Conservation (phyloP, 2,329 filamentous ascomycete genomes). For the Cladorrhinum sp. region DNA sequence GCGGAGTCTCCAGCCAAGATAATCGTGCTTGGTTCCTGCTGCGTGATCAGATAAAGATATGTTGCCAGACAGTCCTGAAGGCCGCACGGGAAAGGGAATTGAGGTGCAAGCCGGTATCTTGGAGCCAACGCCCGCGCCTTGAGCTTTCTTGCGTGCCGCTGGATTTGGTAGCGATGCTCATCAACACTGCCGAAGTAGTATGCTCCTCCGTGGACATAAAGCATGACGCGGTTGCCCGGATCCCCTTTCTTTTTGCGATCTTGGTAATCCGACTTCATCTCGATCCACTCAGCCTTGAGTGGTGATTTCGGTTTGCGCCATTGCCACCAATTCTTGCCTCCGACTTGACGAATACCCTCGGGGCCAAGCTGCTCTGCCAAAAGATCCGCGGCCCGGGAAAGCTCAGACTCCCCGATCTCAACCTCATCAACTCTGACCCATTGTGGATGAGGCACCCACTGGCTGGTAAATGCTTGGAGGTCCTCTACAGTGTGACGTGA, state of each 20-base stretch:
- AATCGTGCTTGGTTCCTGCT: constrained; percentile 77
- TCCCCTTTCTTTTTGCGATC: constrained; percentile 62
- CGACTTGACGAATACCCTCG: constrained; percentile 70
- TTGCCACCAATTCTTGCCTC: constrained; percentile 85
- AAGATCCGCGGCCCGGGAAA: constrained; percentile 63
- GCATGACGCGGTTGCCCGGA: constrained; percentile 71
- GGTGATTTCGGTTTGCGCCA: constrained; percentile 68
- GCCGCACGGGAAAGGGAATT: constrained; percentile 94
- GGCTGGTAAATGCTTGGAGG: constrained; percentile 82
- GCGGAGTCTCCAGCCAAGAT: constrained; percentile 90
- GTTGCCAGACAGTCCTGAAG: constrained; percentile 85
- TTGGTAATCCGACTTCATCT: constrained; percentile 81
- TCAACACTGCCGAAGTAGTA: constrained; percentile 96
- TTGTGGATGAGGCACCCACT: constrained; percentile 84
- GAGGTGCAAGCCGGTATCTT: constrained; percentile 81
- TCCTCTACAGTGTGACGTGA: constrained; percentile 92
- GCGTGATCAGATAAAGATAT: constrained; percentile 76
- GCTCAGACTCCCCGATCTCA: constrained; percentile 60
- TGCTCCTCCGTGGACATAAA: constrained; percentile 91
- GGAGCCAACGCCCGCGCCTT: constrained; percentile 87
- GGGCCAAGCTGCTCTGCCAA: constrained; percentile 73
- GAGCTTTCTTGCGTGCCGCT: constrained; percentile 89
- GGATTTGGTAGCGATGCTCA: constrained; percentile 97
- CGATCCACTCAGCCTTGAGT: constrained; percentile 88
- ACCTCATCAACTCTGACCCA: constrained; percentile 80